Evolutionary conservation across 257 asterid genomes (phyloP).

Genomic region (Solanum neorickii): DNA sequence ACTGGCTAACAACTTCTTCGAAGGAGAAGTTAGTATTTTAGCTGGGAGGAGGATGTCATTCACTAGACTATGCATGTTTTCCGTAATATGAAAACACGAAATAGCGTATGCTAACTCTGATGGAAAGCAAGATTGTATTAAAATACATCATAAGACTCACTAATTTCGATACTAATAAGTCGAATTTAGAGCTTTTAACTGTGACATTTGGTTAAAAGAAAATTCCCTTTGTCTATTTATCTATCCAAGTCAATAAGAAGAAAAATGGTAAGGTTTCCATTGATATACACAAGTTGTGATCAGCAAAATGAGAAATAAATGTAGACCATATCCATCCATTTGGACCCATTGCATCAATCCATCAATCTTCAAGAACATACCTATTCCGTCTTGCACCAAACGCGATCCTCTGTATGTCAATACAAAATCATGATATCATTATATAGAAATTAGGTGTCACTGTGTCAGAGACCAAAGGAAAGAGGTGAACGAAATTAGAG

Average conservation of each 20-base stretch:
- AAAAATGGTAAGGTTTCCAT: not conserved
- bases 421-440: not conserved
- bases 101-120: not conserved
- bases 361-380: constrained; percentile 60
- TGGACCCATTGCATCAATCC: not conserved
- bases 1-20: not conserved
- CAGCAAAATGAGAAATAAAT: not conserved
- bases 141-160: not conserved
- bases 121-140: not conserved
- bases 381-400: constrained; percentile 87
- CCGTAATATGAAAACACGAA: not conserved
- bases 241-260: not conserved
- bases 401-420: constrained; percentile 54
- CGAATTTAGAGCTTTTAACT: not conserved
- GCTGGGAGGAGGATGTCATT: not conserved
- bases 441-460: not conserved
- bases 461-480: not conserved
- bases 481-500: not conserved
- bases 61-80: not conserved
- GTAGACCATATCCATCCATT: not conserved
- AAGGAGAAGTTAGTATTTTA: not conserved
- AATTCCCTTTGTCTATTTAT: not conserved
- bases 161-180: not conserved
- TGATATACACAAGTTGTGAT: not conserved
- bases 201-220: not conserved